phyloP scores from a whole-genome alignment of 2,329 filamentous ascomycete species.

The Botryotinia convoluta region DNA sequence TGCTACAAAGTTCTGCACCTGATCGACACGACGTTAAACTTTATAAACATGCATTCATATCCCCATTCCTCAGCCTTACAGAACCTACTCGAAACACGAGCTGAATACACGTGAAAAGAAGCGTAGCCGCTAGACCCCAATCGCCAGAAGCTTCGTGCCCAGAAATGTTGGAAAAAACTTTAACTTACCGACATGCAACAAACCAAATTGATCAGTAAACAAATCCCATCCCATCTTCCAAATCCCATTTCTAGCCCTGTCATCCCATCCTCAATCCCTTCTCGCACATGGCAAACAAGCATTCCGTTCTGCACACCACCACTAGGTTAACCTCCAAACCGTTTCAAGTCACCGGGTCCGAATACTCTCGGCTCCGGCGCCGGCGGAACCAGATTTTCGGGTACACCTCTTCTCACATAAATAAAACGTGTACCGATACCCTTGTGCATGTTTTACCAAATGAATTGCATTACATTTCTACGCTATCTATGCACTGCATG shows the following conservation, averaged over 20 bases:
- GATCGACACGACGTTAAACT: background rate
- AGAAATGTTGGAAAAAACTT: background rate
- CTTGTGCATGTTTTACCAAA: background rate
- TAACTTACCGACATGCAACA: conserved; percentile 1
- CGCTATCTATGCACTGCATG: conserved; percentile 1
- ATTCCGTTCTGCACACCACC: background rate
- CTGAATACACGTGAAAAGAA: background rate
- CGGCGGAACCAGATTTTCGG: background rate
- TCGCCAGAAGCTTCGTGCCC: background rate
- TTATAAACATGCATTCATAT: background rate
- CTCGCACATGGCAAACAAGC: conserved; percentile 8
- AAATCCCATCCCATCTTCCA: background rate
- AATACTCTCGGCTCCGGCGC: background rate
- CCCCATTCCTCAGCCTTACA: background rate
- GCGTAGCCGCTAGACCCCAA: background rate
- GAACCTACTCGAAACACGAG: background rate
- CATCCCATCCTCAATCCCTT: conserved; percentile 2
- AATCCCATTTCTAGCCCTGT: background rate
- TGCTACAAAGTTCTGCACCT: background rate
- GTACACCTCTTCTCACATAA: background rate
- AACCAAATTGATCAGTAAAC: background rate
- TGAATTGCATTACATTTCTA: conserved; percentile 1
- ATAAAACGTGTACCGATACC: background rate
- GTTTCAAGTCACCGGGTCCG: background rate
- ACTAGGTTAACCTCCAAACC: background rate